Evolutionary conservation across 2,329 filamentous ascomycete species (phyloP).

Genomic region (Trichoderma afroharzianum): DNA sequence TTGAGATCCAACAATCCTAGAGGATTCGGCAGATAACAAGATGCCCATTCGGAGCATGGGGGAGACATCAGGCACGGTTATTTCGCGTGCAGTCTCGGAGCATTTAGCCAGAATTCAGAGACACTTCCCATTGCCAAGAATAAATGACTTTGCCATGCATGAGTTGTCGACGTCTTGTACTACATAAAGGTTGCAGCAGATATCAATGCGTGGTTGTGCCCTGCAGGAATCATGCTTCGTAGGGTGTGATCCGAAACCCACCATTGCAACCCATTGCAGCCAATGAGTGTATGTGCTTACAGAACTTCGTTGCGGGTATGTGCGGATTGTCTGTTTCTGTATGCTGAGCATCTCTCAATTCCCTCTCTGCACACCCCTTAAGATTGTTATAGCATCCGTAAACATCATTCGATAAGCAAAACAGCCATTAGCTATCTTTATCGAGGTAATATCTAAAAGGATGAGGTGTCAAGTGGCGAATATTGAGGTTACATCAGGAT

Average conservation of each 20-base stretch:
- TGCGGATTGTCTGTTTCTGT: background rate
- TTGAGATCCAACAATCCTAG: background rate
- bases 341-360: background rate
- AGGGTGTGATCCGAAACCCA: background rate
- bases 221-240: background rate
- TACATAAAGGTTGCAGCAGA: background rate
- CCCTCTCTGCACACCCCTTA: background rate
- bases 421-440: background rate
- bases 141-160: background rate
- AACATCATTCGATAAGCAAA: background rate
- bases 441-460: background rate
- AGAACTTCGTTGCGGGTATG: background rate
- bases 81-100: background rate
- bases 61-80: background rate
- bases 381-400: background rate
- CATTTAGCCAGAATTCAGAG: background rate
- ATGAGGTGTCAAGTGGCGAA: conserved; percentile 9
- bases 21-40: background rate
- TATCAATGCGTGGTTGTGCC: background rate
- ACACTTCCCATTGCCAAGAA: background rate
- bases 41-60: background rate
- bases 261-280: background rate
- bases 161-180: background rate
- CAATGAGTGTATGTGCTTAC: background rate
- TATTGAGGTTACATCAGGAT: conserved; percentile 6